Conservation (phyloP, 345 rosid genomes). For the Salix brachista region DNA sequence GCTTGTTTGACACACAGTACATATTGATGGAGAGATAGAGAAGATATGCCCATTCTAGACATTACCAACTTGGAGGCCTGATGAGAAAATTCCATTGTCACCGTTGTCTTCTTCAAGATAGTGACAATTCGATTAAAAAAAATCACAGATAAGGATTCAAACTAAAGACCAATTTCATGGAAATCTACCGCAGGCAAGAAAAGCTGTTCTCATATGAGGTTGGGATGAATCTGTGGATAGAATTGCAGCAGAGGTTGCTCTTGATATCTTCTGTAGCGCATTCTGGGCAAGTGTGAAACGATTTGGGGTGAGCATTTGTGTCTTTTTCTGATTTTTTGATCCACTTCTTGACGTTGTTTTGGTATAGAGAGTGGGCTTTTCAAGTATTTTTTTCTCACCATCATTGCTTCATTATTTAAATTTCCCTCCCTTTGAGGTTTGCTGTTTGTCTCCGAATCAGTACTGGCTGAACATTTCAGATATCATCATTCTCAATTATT, state of each 20-base stretch:
- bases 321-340: slow-evolving; percentile 33
- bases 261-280: slow-evolving; percentile 1
- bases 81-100: background rate
- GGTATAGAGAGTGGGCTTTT: slow-evolving; percentile 2
- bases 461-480: background rate
- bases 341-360: slow-evolving; percentile 16
- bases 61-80: slow-evolving; percentile 39
- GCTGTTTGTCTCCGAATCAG: background rate
- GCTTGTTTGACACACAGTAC: slow-evolving; percentile 24
- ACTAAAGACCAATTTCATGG: background rate
- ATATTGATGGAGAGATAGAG: slow-evolving; percentile 24
- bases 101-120: background rate
- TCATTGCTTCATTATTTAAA: background rate
- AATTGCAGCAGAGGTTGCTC: slow-evolving; percentile 15
- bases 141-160: background rate
- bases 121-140: background rate
- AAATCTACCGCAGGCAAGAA: background rate
- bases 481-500: background rate
- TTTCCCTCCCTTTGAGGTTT: too few species aligned
- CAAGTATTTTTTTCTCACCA: background rate
- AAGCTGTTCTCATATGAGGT: background rate
- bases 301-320: slow-evolving; percentile 30
- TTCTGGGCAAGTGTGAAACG: slow-evolving; percentile 6
- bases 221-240: background rate
- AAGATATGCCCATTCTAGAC: slow-evolving; percentile 28